Conservation (phyloP, 495 filamentous ascomycete species). For the Podospora fimiseda region DNA sequence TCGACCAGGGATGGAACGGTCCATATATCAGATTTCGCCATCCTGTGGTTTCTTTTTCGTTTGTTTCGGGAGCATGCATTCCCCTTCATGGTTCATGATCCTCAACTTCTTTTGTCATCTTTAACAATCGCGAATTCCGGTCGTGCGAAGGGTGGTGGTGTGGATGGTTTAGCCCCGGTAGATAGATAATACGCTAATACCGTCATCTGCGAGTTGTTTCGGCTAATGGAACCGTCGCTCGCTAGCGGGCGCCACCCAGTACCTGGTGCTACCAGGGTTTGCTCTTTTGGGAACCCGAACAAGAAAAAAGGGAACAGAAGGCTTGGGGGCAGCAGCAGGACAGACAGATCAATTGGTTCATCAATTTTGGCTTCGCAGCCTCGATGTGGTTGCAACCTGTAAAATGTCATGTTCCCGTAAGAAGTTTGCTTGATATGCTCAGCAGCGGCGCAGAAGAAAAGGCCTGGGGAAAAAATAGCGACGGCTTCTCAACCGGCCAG, state of each 20-base stretch:
- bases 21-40: conserved; percentile 3
- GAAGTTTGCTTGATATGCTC: no score
- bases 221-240: conserved; percentile 4
- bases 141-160: not conserved
- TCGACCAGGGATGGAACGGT: not conserved
- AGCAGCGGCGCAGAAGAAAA: no score
- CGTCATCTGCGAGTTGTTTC: conserved; percentile 8
- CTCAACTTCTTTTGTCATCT: no score
- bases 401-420: no score
- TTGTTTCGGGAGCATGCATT: no score
- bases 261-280: conserved; percentile 5
- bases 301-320: not conserved
- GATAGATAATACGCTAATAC: conserved; percentile 2
- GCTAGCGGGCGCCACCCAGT: conserved; percentile 6
- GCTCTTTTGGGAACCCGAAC: conserved; percentile 4
- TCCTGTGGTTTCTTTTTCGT: not conserved
- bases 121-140: not conserved
- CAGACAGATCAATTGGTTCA: no score
- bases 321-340: not conserved
- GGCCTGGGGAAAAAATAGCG: no score
- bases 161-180: not conserved
- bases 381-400: no score
- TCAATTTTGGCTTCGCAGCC: no score
- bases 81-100: no score
- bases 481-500: no score